Percentiles rank a stretch among this genome's conserved stretches.
These are phyloP conservation scores for Arthrinium phaeospermum DNA, from an alignment of 2,329 filamentous ascomycete genomes.

Conservation along the genomic window DNA sequence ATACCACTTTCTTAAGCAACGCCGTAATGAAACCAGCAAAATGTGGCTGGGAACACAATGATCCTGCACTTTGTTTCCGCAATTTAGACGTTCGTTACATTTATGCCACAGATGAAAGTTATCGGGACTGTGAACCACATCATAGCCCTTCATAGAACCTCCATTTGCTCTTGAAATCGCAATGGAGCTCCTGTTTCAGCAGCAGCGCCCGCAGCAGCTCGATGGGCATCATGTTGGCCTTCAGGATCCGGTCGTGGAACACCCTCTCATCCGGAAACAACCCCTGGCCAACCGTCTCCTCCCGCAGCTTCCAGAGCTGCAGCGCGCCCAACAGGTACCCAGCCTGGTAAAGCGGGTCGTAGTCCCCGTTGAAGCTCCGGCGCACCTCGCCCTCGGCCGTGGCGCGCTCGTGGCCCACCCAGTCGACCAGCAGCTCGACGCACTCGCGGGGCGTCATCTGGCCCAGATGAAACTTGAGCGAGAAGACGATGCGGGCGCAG, in stretches of 20 bases:
- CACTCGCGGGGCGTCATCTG: conserved; percentile 59
- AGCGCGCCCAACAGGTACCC: conserved; percentile 66
- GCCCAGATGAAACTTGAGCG: conserved; percentile 62
- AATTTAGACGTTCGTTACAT: no score
- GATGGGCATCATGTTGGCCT: conserved; percentile 58
- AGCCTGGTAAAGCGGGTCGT: conserved; percentile 63
- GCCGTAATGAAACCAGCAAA: no score
- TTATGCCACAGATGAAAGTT: no score
- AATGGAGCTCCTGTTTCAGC: conserved; percentile 44
- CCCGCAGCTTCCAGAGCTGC: conserved; percentile 57
- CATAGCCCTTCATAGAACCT: conserved; percentile 49
- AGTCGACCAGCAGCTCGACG: conserved; percentile 60
- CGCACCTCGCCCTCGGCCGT: conserved; percentile 67
- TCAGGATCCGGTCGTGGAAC: conserved; percentile 61
- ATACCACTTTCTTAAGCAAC: background rate
- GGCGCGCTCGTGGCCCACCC: conserved; percentile 63
- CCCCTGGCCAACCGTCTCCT: conserved; percentile 49
- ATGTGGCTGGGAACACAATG: no score
- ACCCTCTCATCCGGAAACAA: conserved; percentile 51
- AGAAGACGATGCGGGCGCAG: conserved; percentile 64
- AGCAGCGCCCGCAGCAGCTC: conserved; percentile 59
- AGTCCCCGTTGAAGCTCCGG: conserved; percentile 60
- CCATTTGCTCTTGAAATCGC: conserved; percentile 55
- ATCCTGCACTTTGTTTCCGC: no score
- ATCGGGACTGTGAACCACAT: background rate